Percentiles rank a stretch among this genome's conserved stretches.
These are phyloP conservation scores for Scleroderma bovista DNA, from an alignment of 768 basidiomycete species.

Conservation along the genomic window DNA sequence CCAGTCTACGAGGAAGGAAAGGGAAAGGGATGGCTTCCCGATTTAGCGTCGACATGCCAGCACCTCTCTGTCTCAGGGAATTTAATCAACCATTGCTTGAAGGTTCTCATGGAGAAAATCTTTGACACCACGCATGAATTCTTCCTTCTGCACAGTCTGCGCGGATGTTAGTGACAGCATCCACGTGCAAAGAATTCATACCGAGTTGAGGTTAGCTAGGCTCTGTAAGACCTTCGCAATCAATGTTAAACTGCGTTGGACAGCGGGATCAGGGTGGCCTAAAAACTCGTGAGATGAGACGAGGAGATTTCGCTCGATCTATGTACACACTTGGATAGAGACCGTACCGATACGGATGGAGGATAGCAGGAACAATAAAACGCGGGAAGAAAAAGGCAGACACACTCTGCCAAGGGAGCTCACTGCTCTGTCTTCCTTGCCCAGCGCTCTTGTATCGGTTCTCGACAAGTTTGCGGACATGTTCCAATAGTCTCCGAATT, in stretches of 20 bases:
- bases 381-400: conserved; percentile 88
- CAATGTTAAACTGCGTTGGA: conserved; percentile 76
- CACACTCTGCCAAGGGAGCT: conserved; percentile 76
- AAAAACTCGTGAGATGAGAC: conserved; percentile 8
- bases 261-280: conserved; percentile 63
- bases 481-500: conserved; percentile 62
- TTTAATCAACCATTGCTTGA: conserved; percentile 72
- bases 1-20: conserved; percentile 65
- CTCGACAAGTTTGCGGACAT: conserved; percentile 70
- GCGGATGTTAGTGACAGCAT: neutral
- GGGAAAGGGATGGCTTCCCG: conserved; percentile 68
- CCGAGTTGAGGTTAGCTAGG: conserved; percentile 77
- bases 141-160: conserved; percentile 66
- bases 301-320: neutral
- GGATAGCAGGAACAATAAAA: conserved; percentile 84
- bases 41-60: conserved; percentile 50
- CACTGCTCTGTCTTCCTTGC: conserved; percentile 39
- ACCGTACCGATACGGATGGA: conserved; percentile 83
- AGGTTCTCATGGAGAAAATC: conserved; percentile 62
- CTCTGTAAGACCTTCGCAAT: conserved; percentile 90
- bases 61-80: conserved; percentile 51
- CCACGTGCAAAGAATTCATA: conserved; percentile 29
- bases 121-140: conserved; percentile 76
- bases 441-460: conserved; percentile 42
- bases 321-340: conserved; percentile 61